phyloP scores from a whole-genome alignment of 2,329 filamentous ascomycete genomes.

The Aureobasidium sp. region DNA sequence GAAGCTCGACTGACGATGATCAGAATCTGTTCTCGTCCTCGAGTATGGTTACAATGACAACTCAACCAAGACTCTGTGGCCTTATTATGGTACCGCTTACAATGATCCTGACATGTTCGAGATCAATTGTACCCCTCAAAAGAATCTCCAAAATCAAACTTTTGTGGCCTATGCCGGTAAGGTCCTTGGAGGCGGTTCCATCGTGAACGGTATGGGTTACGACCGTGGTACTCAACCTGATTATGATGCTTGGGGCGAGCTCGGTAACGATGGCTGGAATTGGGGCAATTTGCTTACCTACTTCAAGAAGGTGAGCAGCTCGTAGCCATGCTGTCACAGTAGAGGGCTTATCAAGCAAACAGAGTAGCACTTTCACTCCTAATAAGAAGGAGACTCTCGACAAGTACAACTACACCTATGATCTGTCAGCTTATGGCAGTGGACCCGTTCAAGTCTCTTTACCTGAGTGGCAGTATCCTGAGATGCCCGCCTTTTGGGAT shows the following conservation, averaged over 20 bases:
- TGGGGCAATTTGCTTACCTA: slow-evolving; percentile 13
- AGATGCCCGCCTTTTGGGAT: slow-evolving; percentile 16
- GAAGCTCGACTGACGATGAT: neutral
- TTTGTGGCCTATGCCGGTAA: neutral
- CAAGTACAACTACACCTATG: slow-evolving; percentile 14
- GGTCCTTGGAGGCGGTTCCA: slow-evolving; percentile 1
- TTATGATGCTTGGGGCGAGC: slow-evolving; percentile 4
- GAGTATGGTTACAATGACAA: slow-evolving; percentile 14
- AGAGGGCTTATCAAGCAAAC: slow-evolving; percentile 16
- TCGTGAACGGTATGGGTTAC: slow-evolving; percentile 9
- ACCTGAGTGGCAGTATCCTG: slow-evolving; percentile 17
- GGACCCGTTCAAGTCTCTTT: slow-evolving; percentile 17
- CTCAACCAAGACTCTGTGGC: slow-evolving; percentile 11
- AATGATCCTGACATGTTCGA: slow-evolving; percentile 12
- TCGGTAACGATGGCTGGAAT: slow-evolving; percentile 5
- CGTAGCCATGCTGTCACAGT: neutral
- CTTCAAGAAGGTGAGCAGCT: slow-evolving; percentile 16
- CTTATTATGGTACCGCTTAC: slow-evolving; percentile 8
- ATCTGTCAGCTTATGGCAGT: slow-evolving; percentile 15
- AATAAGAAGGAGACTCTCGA: slow-evolving; percentile 12
- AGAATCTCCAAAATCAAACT: neutral
- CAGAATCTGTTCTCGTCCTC: slow-evolving; percentile 14
- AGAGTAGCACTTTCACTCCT: slow-evolving; percentile 18
- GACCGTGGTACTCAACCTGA: slow-evolving; percentile 11
- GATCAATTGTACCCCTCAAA: neutral